These are phyloP conservation scores for Xylaria sp. DNA, from an alignment of 2,329 filamentous ascomycete species.

Conservation along the genomic window DNA sequence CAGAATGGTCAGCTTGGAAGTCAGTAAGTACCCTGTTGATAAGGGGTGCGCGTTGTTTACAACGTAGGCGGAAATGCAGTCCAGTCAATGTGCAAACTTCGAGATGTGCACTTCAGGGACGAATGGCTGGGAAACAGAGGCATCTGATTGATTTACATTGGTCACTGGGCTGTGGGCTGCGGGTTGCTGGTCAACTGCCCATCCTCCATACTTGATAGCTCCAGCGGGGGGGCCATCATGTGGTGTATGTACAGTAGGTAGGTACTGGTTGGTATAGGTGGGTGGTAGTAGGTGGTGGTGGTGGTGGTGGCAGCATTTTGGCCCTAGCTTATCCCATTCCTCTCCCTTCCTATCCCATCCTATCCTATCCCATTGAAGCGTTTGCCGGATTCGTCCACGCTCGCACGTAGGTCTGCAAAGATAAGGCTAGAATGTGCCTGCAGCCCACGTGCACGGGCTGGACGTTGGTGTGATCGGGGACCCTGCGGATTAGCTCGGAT, in stretches of 20 bases:
- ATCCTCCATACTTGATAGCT: conserved; percentile 10
- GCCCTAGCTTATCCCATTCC: conserved; percentile 24
- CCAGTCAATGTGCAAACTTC: background rate
- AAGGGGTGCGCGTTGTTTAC: background rate
- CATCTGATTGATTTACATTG: conserved; percentile 10
- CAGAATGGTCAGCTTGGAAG: background rate
- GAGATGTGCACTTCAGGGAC: conserved; percentile 16
- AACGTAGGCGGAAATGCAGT: background rate
- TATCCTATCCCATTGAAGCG: conserved; percentile 27
- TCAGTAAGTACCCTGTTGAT: too few relatives aligned
- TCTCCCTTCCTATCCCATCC: background rate
- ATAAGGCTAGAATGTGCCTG: conserved; percentile 38
- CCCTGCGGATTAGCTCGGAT: conserved; percentile 13
- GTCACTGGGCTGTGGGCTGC: conserved; percentile 21
- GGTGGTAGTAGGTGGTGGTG: too few relatives aligned
- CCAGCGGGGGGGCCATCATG: conserved; percentile 40
- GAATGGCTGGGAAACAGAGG: background rate
- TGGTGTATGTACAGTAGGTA: conserved; percentile 4
- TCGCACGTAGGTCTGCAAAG: conserved; percentile 24
- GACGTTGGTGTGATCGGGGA: conserved; percentile 27
- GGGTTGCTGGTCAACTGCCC: conserved; percentile 22
- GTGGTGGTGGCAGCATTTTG: background rate
- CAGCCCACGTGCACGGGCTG: conserved; percentile 34
- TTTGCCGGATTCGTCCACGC: conserved; percentile 43
- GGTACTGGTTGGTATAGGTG: too few relatives aligned